Evolutionary conservation across 108 stramenopile species (phyloP), one percentile per base, ranked within the genome.

Genomic region (Stephanodiscus triporus): DNA sequence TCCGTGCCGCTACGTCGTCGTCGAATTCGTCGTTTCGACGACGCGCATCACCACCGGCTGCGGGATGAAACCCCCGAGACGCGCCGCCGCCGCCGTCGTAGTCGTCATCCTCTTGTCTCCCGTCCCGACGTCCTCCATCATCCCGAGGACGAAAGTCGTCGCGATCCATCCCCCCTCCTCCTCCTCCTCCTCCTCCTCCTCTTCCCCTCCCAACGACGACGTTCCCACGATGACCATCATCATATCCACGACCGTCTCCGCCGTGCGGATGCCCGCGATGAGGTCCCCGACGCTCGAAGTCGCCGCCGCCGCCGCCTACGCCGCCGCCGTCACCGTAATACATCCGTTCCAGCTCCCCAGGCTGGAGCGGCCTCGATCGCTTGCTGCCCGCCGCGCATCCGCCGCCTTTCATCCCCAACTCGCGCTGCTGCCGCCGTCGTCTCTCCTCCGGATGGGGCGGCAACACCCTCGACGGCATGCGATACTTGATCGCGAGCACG

Each of bases 401-500:
- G 19, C 37, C 17, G 26, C 53, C 73, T 63, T 64, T 50, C 67
- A 17, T 66, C 34, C 29, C 84, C 37, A 66, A 84, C 83, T 70
- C 80, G 80, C 23, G 81, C 20, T 65, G 23, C 22, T n/a, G n/a
- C n/a, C 72, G 43, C 19, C 32, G 48, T 50, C 73, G 70, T 32
- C 32, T 38, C 14, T 72, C 43, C 9, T 75, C 48, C 3, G 77
- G 86, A 68, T 76, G 85, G 9, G 83, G 69, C 16, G 89, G 89
- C 13, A 83, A 48, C 37, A 72, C 66, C 16, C 62, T 53, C 3
- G 47, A 26, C 9, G 90, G 90, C 37, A 70, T 82, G 67, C 83
- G 88, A 72, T 84, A 94, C 50, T 94, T 94, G 4, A 45, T 74
- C 0, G 24, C 14, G 4, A 90, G 50, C 22, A 94, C 32, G 68